Evolutionary conservation across 2,329 filamentous ascomycete genomes (phyloP), one percentile per base, ranked within the genome.

Genomic region (Botryotinia narcissicola): DNA sequence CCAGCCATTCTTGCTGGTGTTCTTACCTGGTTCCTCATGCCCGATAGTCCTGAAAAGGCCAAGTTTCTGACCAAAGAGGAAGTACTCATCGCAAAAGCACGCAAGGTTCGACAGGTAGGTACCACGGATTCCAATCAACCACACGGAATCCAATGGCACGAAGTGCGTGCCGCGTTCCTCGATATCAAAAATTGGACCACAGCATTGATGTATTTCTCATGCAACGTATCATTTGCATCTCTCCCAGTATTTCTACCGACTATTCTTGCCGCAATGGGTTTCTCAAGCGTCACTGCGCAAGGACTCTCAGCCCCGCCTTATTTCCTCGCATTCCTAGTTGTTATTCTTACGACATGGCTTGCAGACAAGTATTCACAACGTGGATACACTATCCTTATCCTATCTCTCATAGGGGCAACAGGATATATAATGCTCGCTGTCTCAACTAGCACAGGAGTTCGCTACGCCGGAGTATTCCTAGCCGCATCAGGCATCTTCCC

Each of bases 251-350:
- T 91, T 77, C 83, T 92, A 2, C 90, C 90, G 0, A 87, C 88
- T 1, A 90, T 92, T 76, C 83, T 92, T n/a, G 81, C 85, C 62
- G 84, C 87, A 71, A 92, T 94, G 89, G 91, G 92, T 16, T 93
- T 91, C 81, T 87, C 86, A 0, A 83, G 86, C 20, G 86, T 93
- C 74, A 84, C 90, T 74, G 90, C 92, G 0, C 92, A 94, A 81
- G 92, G 91, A 1, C 85, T 94, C 12, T 91, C 90, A 0, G 91
- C 91, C 0, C 91, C 91, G 0, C 91, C 91, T 0, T 93, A 91
- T 80, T 88, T 93, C 77, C 81, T 92, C 25, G 86, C 90, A 2
- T 93, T 91, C 79, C 77, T 92, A 18, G 82, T 89, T 32, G 91
- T 89, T 59, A 86, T 93, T 74, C 78, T 79, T 18, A 88, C 87